Percentiles rank a stretch among this genome's conserved stretches.
Evolutionary conservation across 139 green algal species (phyloP).

Genomic region (Coelastrella sp.): DNA sequence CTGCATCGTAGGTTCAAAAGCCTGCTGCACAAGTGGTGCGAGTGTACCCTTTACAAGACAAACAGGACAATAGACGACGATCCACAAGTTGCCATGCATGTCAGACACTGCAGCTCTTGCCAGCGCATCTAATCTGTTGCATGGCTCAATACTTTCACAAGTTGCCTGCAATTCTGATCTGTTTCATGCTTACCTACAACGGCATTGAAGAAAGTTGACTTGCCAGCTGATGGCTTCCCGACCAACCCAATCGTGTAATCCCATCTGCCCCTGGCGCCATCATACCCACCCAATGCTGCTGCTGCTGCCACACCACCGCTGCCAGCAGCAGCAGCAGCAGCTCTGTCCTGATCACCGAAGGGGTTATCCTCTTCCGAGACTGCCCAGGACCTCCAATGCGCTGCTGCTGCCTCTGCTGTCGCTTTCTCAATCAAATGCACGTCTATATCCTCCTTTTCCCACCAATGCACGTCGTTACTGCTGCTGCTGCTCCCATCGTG

Average conservation of each 20-base stretch:
- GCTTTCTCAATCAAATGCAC: conserved; percentile 41
- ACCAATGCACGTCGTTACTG: conserved; percentile 39
- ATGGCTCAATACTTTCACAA: neutral
- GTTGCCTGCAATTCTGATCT: neutral
- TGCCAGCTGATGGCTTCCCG: conserved; percentile 62
- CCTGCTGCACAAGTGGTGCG: too few species aligned
- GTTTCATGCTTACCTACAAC: conserved; percentile 24
- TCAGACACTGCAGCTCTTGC: too few species aligned
- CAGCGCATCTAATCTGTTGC: too few species aligned
- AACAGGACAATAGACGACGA: too few species aligned
- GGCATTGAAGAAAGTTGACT: conserved; percentile 71
- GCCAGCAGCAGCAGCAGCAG: conserved; percentile 28
- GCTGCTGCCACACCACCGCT: conserved; percentile 8
- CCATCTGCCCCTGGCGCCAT: conserved; percentile 49
- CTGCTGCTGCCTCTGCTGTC: conserved; percentile 56
- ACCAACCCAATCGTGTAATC: conserved; percentile 67
- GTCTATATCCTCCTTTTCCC: conserved; percentile 62
- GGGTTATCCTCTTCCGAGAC: conserved; percentile 3
- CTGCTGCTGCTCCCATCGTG: neutral
- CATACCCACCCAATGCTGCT: conserved; percentile 27
- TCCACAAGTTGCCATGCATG: neutral
- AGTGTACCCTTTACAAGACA: too few species aligned
- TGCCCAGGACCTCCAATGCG: conserved; percentile 38
- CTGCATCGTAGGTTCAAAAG: too few species aligned
- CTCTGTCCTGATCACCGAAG: conserved; percentile 27